Evolutionary conservation across 306 rosid species (phyloP).

Genomic region (Macrotyloma uniflorum): DNA sequence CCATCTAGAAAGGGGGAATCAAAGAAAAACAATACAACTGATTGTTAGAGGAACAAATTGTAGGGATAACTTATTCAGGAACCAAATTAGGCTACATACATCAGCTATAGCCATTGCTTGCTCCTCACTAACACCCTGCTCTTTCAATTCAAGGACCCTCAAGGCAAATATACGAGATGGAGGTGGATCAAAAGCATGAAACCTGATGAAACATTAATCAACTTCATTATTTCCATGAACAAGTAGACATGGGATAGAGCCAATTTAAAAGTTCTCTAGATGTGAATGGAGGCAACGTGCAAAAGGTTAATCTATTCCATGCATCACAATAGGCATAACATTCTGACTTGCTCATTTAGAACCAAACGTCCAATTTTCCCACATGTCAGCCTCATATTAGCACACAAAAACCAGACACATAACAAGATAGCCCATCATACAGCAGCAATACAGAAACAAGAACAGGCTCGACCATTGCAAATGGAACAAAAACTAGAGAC

Average conservation of each 20-base stretch:
- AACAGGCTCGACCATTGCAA: slow-evolving; percentile 7
- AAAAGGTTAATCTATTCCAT: not conserved
- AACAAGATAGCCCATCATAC: slow-evolving; percentile 1
- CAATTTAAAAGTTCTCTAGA: not conserved
- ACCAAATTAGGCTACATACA: slow-evolving; percentile 47
- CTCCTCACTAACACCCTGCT: slow-evolving; percentile 72
- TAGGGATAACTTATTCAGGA: not conserved
- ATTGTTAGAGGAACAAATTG: not conserved
- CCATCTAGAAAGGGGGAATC: slow-evolving; percentile 58
- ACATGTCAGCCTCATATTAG: not conserved
- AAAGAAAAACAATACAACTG: slow-evolving; percentile 7
- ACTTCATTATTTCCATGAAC: slow-evolving; percentile 6
- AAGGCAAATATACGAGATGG: slow-evolving; percentile 75
- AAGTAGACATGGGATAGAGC: not conserved
- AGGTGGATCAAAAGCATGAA: slow-evolving; percentile 69
- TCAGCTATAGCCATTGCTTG: slow-evolving; percentile 84
- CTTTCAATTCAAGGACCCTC: slow-evolving; percentile 78
- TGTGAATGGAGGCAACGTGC: not conserved
- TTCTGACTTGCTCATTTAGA: not conserved
- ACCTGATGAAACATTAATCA: slow-evolving; percentile 58
- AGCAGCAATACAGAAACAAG: slow-evolving; percentile 8
- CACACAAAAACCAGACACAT: slow-evolving; percentile 21
- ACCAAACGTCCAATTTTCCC: slow-evolving; percentile 6
- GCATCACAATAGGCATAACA: not conserved
- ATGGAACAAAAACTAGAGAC: slow-evolving; percentile 17